A percentile compares a stretch with the other conserved stretches of the same genome.
Evolutionary conservation across 1,284 basidiomycete genomes (phyloP).

Genomic region (Bjerkandera adusta): DNA sequence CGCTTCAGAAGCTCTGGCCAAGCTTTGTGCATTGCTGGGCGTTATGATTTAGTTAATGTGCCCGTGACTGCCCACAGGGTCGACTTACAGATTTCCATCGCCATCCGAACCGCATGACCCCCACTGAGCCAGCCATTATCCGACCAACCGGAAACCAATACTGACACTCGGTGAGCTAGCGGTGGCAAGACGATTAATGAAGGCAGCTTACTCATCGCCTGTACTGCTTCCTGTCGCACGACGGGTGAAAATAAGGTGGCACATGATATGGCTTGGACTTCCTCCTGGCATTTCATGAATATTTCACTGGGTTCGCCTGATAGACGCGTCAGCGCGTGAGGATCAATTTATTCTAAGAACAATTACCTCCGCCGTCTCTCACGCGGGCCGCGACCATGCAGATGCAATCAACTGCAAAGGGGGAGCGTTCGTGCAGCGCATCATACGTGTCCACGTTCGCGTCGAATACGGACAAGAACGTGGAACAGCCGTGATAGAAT

Average conservation of each 20-base stretch:
- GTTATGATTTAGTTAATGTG: background rate
- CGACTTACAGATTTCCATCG: slow-evolving; percentile 80
- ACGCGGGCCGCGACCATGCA: slow-evolving; percentile 89
- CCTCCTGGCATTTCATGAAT: slow-evolving; percentile 67
- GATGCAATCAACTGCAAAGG: slow-evolving; percentile 83
- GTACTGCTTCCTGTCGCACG: slow-evolving; percentile 78
- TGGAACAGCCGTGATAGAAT: slow-evolving; percentile 86
- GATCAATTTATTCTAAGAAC: slow-evolving; percentile 2
- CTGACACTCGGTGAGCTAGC: slow-evolving; percentile 34
- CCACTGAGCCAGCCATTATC: slow-evolving; percentile 91
- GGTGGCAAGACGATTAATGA: slow-evolving; percentile 11
- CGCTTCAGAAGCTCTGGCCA: slow-evolving; percentile 80
- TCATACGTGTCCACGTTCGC: slow-evolving; percentile 77
- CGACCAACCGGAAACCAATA: slow-evolving; percentile 87
- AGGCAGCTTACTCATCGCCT: slow-evolving; percentile 75
- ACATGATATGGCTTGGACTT: slow-evolving; percentile 81
- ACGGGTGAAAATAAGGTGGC: slow-evolving; percentile 86
- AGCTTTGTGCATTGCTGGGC: slow-evolving; percentile 80
- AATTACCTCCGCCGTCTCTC: slow-evolving; percentile 77
- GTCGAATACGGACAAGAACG: slow-evolving; percentile 88
- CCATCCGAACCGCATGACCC: slow-evolving; percentile 92
- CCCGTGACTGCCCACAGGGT: background rate
- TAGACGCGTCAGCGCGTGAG: background rate
- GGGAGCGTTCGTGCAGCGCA: slow-evolving; percentile 74
- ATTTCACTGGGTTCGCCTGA: slow-evolving; percentile 63